A percentile compares a stretch with the other conserved stretches of the same genome.
Conservation (phyloP, 768 basidiomycete species). For the Termitomyces sp. region DNA sequence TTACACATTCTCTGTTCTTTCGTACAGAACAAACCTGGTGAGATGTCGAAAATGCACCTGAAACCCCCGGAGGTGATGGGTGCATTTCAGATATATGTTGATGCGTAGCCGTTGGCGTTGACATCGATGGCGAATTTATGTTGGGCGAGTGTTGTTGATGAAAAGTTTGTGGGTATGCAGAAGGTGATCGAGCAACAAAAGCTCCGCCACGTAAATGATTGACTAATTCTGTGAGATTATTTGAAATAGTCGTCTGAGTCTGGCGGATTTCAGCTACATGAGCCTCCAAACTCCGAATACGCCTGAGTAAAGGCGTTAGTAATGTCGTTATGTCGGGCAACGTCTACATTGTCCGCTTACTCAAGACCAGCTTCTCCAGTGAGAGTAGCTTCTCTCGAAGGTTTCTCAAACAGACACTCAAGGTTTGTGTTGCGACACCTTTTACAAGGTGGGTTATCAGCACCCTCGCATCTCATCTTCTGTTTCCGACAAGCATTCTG, state of each 20-base stretch:
- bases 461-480: slow-evolving; percentile 97
- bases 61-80: slow-evolving; percentile 31
- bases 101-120: slow-evolving; percentile 42
- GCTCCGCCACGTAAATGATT: slow-evolving; percentile 63
- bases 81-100: slow-evolving; percentile 35
- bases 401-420: slow-evolving; percentile 94
- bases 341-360: slow-evolving; percentile 39
- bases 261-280: slow-evolving; percentile 82
- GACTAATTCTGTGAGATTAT: slow-evolving; percentile 74
- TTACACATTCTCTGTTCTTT: slow-evolving; percentile 10
- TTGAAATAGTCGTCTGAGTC: slow-evolving; percentile 72
- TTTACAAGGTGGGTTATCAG: slow-evolving; percentile 95
- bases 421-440: slow-evolving; percentile 86
- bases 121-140: slow-evolving; percentile 52
- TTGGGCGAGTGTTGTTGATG: slow-evolving; percentile 64
- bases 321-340: slow-evolving; percentile 7
- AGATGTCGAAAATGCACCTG: slow-evolving; percentile 24
- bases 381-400: slow-evolving; percentile 78
- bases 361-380: slow-evolving; percentile 88
- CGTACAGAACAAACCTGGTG: slow-evolving; percentile 17
- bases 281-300: slow-evolving; percentile 82
- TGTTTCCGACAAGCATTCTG: slow-evolving; percentile 95
- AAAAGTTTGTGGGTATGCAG: slow-evolving; percentile 49
- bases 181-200: slow-evolving; percentile 56
- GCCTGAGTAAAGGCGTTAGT: slow-evolving; percentile 41